Evolutionary conservation across 805 yeast species (phyloP).

Genomic region (Candida insectorum): DNA sequence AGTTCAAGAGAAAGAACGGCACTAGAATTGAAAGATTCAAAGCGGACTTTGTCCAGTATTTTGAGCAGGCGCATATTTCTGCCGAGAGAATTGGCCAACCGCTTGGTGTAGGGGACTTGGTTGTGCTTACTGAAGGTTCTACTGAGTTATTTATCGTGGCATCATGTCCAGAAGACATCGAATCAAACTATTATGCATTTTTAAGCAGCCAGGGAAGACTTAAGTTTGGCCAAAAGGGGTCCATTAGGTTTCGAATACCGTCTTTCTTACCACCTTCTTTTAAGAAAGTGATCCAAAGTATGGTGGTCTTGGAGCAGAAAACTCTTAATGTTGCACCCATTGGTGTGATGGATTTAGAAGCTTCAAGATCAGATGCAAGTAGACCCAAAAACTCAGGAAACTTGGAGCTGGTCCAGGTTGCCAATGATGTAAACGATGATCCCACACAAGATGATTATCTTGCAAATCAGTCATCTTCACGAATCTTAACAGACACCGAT

Average conservation of each 20-base stretch:
- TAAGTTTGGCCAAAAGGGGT: slow-evolving; percentile 41
- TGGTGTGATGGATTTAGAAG: slow-evolving; percentile 31
- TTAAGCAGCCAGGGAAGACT: slow-evolving; percentile 57
- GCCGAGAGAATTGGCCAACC: slow-evolving; percentile 14
- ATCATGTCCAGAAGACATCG: slow-evolving; percentile 45
- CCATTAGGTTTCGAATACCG: slow-evolving; percentile 54
- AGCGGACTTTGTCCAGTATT: slow-evolving; percentile 3
- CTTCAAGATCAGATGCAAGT: slow-evolving; percentile 20
- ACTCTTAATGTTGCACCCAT: slow-evolving; percentile 32
- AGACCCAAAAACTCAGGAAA: slow-evolving; percentile 11
- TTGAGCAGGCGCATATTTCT: slow-evolving; percentile 16
- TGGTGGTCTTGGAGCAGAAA: slow-evolving; percentile 30
- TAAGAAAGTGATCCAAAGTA: slow-evolving; percentile 14
- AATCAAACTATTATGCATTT: slow-evolving; percentile 56
- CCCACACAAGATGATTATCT: slow-evolving; percentile 21
- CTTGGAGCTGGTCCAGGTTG: background rate
- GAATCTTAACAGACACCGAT: slow-evolving; percentile 27
- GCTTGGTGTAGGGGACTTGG: slow-evolving; percentile 60
- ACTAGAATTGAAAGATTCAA: background rate
- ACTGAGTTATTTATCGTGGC: slow-evolving; percentile 53
- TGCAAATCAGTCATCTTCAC: slow-evolving; percentile 33
- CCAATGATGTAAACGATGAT: background rate
- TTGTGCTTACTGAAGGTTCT: slow-evolving; percentile 45
- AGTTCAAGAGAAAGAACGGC: slow-evolving; percentile 1
- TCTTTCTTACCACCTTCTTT: slow-evolving; percentile 37